phyloP scores from a whole-genome alignment of 805 yeast species.

The Saccharomycopsis sp. region DNA sequence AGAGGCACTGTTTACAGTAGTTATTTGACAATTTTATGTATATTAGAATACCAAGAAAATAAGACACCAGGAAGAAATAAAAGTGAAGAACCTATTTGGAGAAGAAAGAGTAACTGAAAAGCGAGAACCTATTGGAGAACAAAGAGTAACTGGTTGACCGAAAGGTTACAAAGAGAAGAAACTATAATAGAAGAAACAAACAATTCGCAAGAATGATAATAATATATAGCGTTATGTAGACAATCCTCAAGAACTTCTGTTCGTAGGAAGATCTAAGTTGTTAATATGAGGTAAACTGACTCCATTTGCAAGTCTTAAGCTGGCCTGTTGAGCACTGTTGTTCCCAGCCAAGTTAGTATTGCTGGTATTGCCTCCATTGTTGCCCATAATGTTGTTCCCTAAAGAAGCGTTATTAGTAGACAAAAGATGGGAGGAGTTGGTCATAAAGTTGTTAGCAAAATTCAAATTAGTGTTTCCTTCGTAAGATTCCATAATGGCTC shows the following conservation, averaged over 20 bases:
- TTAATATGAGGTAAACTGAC: constrained; percentile 16
- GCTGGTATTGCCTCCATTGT: not conserved
- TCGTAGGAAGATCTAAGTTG: constrained; percentile 13
- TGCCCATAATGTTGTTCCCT: not conserved
- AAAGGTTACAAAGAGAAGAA: not conserved
- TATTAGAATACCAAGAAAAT: not conserved
- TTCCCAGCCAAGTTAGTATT: not conserved
- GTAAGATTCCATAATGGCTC: constrained; percentile 1
- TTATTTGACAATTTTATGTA: not conserved
- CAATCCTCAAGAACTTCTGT: not conserved
- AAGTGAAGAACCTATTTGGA: not conserved
- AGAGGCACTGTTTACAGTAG: too few relatives aligned
- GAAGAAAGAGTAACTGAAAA: too few relatives aligned
- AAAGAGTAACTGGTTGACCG: not conserved
- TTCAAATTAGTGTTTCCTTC: not conserved
- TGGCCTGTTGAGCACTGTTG: not conserved
- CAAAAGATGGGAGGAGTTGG: not conserved
- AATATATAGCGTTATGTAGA: not conserved
- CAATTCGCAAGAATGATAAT: not conserved
- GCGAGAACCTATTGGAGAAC: too few relatives aligned
- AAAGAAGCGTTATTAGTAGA: not conserved
- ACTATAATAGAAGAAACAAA: not conserved
- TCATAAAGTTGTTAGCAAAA: not conserved
- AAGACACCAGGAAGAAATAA: not conserved
- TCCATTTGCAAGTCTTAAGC: not conserved